Conservation (phyloP, 2,329 filamentous ascomycete genomes). For the Cytospora paraplurivora region DNA sequence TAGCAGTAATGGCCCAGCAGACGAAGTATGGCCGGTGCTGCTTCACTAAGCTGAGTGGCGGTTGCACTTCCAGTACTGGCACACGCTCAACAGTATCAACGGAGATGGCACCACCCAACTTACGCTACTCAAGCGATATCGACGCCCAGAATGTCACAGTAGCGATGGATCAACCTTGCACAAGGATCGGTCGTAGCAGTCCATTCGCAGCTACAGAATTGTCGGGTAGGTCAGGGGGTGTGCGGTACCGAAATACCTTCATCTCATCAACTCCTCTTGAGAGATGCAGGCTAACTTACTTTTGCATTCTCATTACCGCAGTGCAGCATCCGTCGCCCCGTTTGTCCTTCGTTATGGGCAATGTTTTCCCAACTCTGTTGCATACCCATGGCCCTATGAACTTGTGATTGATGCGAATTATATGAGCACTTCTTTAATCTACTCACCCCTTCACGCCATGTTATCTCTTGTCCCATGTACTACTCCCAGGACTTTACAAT, state of each 20-base stretch:
- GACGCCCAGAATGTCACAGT: neutral
- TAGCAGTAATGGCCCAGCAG: neutral
- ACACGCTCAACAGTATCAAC: neutral
- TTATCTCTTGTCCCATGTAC: neutral
- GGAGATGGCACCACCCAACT: neutral
- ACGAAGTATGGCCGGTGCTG: neutral
- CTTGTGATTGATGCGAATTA: neutral
- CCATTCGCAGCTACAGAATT: neutral
- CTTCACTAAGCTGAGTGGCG: too few relatives aligned
- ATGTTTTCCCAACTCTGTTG: neutral
- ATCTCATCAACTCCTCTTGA: conserved; percentile 6
- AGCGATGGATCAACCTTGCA: neutral
- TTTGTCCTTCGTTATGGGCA: neutral
- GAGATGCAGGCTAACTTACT: conserved; percentile 13
- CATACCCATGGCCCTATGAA: neutral
- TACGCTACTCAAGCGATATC: neutral
- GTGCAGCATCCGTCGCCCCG: conserved; percentile 7
- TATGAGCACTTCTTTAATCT: neutral
- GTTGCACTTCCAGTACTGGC: too few relatives aligned
- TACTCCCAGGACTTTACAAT: neutral
- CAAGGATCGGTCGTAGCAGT: neutral
- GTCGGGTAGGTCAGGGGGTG: neutral
- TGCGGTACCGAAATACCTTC: neutral
- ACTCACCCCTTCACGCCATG: neutral
- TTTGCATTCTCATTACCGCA: conserved; percentile 6